Evolutionary conservation across 371 early-diverging fungal species (phyloP).

Genomic region (Coelomomyces lativittatus): DNA sequence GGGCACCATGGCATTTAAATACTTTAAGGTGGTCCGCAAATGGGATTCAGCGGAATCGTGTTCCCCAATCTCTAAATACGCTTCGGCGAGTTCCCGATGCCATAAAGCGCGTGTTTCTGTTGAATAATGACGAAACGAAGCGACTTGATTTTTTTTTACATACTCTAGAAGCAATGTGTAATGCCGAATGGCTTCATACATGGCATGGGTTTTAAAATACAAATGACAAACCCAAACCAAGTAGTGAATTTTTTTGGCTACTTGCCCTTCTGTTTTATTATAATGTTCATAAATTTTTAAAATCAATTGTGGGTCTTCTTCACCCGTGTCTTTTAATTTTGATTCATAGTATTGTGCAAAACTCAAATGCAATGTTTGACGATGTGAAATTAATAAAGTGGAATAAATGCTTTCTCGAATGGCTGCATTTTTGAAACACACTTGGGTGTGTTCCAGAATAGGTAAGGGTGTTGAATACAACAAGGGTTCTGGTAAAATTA

Average conservation of each 20-base stretch:
- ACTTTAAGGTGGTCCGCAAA: not conserved
- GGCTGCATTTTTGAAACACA: conserved; percentile 20
- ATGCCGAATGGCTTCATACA: conserved; percentile 16
- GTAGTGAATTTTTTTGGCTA: conserved; percentile 12
- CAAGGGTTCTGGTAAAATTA: too few species aligned
- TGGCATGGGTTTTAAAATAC: conserved; percentile 11
- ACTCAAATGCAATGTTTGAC: conserved; percentile 19
- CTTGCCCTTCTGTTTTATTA: conserved; percentile 10
- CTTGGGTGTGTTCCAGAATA: conserved; percentile 1
- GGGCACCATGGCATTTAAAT: too few species aligned
- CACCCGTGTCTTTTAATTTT: conserved; percentile 2
- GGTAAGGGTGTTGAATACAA: too few species aligned
- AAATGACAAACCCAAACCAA: conserved; percentile 14
- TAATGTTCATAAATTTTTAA: conserved; percentile 21
- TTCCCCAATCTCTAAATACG: conserved; percentile 8
- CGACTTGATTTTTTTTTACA: not conserved
- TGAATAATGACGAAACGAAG: not conserved
- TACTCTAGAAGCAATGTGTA: conserved; percentile 11
- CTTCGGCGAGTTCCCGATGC: conserved; percentile 24
- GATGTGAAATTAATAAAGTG: conserved; percentile 19
- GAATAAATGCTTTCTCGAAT: conserved; percentile 22
- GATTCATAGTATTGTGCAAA: conserved; percentile 15
- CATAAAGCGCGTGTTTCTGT: conserved; percentile 7
- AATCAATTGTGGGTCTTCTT: conserved; percentile 4
- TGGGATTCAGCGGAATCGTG: conserved; percentile 7